These are phyloP conservation scores for Umbelopsis isabellina DNA, from an alignment of 192 early-diverging fungal species.

Conservation along the genomic window DNA sequence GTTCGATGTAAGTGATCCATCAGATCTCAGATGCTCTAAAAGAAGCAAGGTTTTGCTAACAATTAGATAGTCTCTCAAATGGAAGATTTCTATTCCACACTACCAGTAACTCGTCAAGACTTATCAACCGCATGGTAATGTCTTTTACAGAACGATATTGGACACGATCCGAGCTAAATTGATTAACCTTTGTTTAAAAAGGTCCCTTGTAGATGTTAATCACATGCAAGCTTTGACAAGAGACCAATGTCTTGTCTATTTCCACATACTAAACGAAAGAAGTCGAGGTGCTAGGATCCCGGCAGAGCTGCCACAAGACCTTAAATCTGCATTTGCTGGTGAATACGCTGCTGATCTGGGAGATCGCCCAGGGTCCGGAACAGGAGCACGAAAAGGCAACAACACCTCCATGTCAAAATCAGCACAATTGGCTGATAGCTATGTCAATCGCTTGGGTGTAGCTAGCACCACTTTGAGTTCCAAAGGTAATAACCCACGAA, in stretches of 20 bases:
- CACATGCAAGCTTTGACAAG: conserved; percentile 54
- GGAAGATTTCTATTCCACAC: conserved; percentile 56
- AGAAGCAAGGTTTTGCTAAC: not conserved
- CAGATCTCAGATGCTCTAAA: not conserved
- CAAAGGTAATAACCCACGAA: conserved; percentile 22
- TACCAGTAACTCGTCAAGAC: conserved; percentile 56
- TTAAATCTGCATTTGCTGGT: conserved; percentile 57
- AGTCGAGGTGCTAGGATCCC: conserved; percentile 56
- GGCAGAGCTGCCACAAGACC: conserved; percentile 48
- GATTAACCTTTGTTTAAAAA: not conserved
- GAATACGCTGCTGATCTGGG: conserved; percentile 50
- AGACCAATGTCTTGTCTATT: conserved; percentile 60
- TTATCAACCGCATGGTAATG: conserved; percentile 56
- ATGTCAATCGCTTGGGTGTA: conserved; percentile 39
- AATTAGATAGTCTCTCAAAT: conserved; percentile 51
- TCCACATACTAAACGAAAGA: conserved; percentile 60
- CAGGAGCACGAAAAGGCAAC: conserved; percentile 33
- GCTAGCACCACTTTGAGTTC: conserved; percentile 38
- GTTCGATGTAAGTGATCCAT: conserved; percentile 51
- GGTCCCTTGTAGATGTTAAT: conserved; percentile 60
- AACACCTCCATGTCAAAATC: conserved; percentile 33
- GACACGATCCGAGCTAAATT: not conserved
- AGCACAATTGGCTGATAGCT: conserved; percentile 39
- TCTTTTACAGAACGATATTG: not conserved
- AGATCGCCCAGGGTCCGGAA: conserved; percentile 35